Base-by-base conservation (phyloP, 2,329 filamentous ascomycete genomes). In the Rhinocladiella similis region DNA sequence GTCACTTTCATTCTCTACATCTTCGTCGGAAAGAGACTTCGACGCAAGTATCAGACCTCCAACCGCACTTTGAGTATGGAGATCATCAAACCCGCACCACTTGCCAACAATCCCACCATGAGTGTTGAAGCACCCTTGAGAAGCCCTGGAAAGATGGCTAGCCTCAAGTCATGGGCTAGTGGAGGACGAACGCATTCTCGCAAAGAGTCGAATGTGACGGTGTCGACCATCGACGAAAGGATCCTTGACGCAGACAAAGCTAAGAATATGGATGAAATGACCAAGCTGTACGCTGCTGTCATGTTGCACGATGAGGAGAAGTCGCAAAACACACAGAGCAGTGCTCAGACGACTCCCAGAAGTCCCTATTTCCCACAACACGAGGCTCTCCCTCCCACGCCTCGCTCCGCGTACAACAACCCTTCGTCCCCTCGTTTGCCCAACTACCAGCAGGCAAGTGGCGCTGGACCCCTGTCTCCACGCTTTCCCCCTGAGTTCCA, bases 231-330 rank as follows among this genome's bases (percentile, higher is more conserved):
- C 57, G 91, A 97, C 70, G 85, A 88, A 57, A 81, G 81, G 57
- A 82, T 96, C 14, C 82, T 97, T 20, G 83, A 87, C 57, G 82
- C 83, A 58, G 90, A 96, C 73, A 84, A 83, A 69, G 80, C 82
- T 67, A 87, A 87, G 76, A 86, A 90, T 61, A 86, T 94, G 72
- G 80, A 87, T 63, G 89, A 96, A 70, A 85, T 97, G 72, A 91
- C 96, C 72, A 85, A 90, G 66, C 85, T 97, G 70, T 97, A 97
- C 74, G 91, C 87, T 60, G 88, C 91, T 64, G 92, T 96, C 62
- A 88, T 96, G 86, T 90, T 91, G 71, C 89, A 96, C 66, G 92
- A 97, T 62, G 80, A 79, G 45, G 74, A 77, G 61, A 80, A 77
- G 50, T 49, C 53, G 13, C 41, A 54, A 25, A 57, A 55, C 20